A percentile compares a stretch with the other conserved stretches of the same genome.
phyloP scores from a whole-genome alignment of 2,329 filamentous ascomycete species.

The Cladosporium halotolerans region DNA sequence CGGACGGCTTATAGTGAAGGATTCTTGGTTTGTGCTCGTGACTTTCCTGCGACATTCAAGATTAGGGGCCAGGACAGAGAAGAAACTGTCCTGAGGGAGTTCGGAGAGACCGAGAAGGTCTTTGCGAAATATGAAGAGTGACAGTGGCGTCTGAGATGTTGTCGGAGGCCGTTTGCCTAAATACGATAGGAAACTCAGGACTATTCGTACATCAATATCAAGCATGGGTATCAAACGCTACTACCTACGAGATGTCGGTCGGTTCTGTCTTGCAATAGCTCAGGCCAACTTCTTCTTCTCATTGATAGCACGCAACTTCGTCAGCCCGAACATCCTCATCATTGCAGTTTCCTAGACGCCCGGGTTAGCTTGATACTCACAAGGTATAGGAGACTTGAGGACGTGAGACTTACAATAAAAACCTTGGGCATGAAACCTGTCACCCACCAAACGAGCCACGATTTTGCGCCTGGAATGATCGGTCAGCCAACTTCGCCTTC shows the following conservation, averaged over 20 bases:
- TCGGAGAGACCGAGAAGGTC: constrained; percentile 14
- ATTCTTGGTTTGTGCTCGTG: constrained; percentile 23
- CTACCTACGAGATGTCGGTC: too few species aligned
- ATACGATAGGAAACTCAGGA: too few species aligned
- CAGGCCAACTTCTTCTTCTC: constrained; percentile 2
- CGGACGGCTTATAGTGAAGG: constrained; percentile 22
- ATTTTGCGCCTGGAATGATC: constrained; percentile 23
- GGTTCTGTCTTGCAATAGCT: neutral
- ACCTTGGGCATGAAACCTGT: constrained; percentile 42
- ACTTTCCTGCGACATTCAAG: constrained; percentile 18
- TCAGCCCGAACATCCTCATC: constrained; percentile 9
- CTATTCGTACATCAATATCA: too few species aligned
- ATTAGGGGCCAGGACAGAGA: constrained; percentile 14
- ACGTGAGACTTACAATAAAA: constrained; percentile 28
- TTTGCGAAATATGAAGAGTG: constrained; percentile 17
- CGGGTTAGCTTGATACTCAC: neutral
- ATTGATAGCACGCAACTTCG: neutral
- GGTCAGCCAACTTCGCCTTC: neutral
- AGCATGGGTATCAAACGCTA: too few species aligned
- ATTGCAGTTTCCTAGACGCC: constrained; percentile 1
- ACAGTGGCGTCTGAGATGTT: too few species aligned
- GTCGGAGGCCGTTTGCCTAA: neutral
- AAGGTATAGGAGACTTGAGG: neutral
- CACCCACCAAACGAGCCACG: constrained; percentile 44
- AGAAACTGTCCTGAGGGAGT: constrained; percentile 21